phyloP scores from a whole-genome alignment of 305 asterid species.

The Fraxinus floribunda region DNA sequence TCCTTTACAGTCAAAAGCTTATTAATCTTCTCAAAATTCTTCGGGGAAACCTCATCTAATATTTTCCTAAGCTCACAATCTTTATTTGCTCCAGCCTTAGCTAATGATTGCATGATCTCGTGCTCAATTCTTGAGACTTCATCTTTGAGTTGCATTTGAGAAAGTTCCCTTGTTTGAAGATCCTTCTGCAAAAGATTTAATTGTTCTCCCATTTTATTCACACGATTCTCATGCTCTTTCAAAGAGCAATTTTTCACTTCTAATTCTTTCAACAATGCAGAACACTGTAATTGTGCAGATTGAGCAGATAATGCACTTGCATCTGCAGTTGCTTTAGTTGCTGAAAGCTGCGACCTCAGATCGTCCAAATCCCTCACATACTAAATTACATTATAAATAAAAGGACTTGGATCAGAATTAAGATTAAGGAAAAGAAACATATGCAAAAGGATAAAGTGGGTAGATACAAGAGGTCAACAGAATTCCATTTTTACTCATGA shows the following conservation, averaged over 20 bases:
- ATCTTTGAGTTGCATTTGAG: constrained; percentile 73
- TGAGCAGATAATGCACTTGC: constrained; percentile 76
- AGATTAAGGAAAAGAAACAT: neutral
- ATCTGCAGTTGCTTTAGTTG: constrained; percentile 67
- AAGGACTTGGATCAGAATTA: neutral
- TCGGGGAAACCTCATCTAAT: constrained; percentile 75
- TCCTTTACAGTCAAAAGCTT: constrained; percentile 65
- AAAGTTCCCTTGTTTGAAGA: constrained; percentile 65
- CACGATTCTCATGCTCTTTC: constrained; percentile 70
- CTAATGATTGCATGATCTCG: constrained; percentile 70
- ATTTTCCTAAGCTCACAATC: constrained; percentile 67
- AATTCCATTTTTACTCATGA: neutral
- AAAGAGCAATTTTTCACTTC: constrained; percentile 59
- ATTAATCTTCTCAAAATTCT: constrained; percentile 54
- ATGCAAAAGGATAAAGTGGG: neutral
- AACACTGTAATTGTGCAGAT: constrained; percentile 75
- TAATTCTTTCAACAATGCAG: constrained; percentile 59
- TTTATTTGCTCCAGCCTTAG: constrained; percentile 59
- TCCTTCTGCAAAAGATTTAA: constrained; percentile 77
- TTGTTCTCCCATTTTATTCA: constrained; percentile 65
- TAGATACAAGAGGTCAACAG: neutral
- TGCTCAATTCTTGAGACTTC: constrained; percentile 78
- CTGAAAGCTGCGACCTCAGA: constrained; percentile 62
- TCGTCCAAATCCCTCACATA: constrained; percentile 67
- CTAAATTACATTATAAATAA: constrained; percentile 24